Percentiles rank a stretch among this genome's conserved stretches.
Conservation (phyloP, 169 alveolate genomes). For the Miamiensis avidus region DNA sequence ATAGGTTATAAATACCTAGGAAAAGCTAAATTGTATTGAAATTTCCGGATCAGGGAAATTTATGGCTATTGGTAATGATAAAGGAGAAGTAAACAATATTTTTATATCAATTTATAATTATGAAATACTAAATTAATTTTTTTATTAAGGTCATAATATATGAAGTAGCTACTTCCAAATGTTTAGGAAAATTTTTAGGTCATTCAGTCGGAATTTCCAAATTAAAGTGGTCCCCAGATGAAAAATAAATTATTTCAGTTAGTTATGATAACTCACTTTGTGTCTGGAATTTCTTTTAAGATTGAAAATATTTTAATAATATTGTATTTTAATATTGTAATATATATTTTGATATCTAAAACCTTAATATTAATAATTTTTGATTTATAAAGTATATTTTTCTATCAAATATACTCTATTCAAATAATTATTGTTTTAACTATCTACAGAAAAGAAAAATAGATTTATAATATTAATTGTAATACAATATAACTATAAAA, state of each 20-base stretch:
- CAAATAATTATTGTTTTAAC: no score
- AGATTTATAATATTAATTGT: no score
- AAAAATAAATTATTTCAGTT: slow-evolving; percentile 80
- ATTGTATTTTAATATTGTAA: no score
- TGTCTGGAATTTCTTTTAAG: slow-evolving; percentile 82
- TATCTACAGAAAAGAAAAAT: no score
- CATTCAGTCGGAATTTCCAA: slow-evolving; percentile 82
- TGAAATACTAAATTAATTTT: background rate
- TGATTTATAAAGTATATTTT: no score
- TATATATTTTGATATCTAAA: no score
- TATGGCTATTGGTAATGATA: slow-evolving; percentile 79
- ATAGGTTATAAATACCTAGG: slow-evolving; percentile 54
- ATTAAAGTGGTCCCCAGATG: slow-evolving; percentile 87
- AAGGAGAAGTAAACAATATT: slow-evolving; percentile 63
- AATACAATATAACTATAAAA: no score
- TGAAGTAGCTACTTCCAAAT: slow-evolving; percentile 49
- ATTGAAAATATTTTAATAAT: background rate
- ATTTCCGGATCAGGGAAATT: slow-evolving; percentile 82
- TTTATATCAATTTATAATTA: background rate
- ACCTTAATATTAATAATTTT: no score
- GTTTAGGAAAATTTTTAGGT: slow-evolving; percentile 72
- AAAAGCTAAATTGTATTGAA: slow-evolving; percentile 58
- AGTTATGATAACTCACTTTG: slow-evolving; percentile 82
- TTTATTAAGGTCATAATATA: slow-evolving; percentile 37
- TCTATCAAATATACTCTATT: no score